Evolutionary conservation across 2,329 filamentous ascomycete genomes (phyloP), one percentile per base, ranked within the genome.

Genomic region (Scedosporium dehoogii): DNA sequence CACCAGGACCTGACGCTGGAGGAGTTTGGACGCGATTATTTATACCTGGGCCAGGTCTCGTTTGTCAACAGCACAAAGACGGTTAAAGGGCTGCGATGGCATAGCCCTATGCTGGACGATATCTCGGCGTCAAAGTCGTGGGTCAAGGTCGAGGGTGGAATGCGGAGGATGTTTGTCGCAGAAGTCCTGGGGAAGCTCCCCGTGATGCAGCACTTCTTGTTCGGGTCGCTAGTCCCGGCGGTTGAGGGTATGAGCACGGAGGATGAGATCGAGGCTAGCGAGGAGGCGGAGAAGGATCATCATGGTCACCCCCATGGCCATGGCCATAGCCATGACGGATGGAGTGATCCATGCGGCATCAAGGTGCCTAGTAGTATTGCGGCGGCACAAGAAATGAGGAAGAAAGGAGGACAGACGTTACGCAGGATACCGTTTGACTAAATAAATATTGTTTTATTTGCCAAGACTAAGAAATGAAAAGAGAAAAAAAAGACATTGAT

Each of bases 131-230:
- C 93, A 16, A 92, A 91, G 73, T 90, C 82, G 46, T 99, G 94
- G 94, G 78, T 75, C 66, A 99, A 99, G 79, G 89, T 99, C 59
- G 92, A 97, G 73, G 88, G 82, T 27, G 94, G 94, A 6, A 97
- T 99, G 96, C 84, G 90, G 64, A 90, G 91, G 67, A 99, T 99
- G 96, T 97, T 97, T 71, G 82, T 93, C 60, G 90, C 88, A 48
- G 94, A 99, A 74, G 93, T 99, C 0, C 75, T 99, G 60, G 87
- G 89, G 38, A 99, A 99, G 75, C 73, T 99, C 62, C 94, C 94
- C 0, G 93, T 99, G 53, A 97, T 97, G 92, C 94, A 99, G 76
- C 96, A 99, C 73, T 99, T 99, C 69, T 71, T 99, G 62, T 99
- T 99, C 70, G 94, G 94, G 0, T 88, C 86, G 7, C 75, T 99